phyloP scores from a whole-genome alignment of 352 stramenopile species.

The Phytophthora pseudosyringae region DNA sequence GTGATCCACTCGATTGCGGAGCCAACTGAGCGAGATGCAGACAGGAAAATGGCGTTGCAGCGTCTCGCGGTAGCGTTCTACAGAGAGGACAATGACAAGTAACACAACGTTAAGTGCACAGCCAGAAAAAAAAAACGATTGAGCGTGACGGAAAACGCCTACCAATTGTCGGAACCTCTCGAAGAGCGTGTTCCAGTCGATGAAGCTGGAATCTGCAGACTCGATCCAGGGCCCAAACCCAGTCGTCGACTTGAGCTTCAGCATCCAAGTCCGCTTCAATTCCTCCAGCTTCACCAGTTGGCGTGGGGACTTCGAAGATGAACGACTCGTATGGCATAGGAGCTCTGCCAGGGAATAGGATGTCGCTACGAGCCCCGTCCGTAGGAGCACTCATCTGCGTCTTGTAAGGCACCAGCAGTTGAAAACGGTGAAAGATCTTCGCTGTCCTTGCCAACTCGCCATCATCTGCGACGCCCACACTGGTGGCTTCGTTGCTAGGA shows the following conservation, averaged over 20 bases:
- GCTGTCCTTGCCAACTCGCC: not conserved
- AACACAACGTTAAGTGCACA: constrained; percentile 6
- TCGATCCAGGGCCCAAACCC: constrained; percentile 43
- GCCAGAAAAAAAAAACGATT: too few species aligned
- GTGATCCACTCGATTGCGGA: constrained; percentile 66
- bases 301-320: constrained; percentile 42
- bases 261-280: constrained; percentile 9
- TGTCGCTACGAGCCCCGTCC: constrained; percentile 10
- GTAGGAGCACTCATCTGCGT: constrained; percentile 12
- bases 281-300: constrained; percentile 7
- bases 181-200: constrained; percentile 49
- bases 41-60: constrained; percentile 56
- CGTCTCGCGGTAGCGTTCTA: constrained; percentile 50
- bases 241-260: constrained; percentile 32
- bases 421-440: constrained; percentile 36
- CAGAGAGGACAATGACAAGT: not conserved
- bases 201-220: constrained; percentile 60
- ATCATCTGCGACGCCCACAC: not conserved
- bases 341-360: constrained; percentile 6
- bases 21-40: constrained; percentile 62
- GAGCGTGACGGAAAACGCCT: not conserved
- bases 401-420: constrained; percentile 48
- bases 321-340: constrained; percentile 43
- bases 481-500: constrained; percentile 1
- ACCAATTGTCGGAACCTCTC: constrained; percentile 32